These are phyloP conservation scores for Rhytidhysteron rufulum DNA, from an alignment of 2,329 filamentous ascomycete genomes.

Conservation along the genomic window DNA sequence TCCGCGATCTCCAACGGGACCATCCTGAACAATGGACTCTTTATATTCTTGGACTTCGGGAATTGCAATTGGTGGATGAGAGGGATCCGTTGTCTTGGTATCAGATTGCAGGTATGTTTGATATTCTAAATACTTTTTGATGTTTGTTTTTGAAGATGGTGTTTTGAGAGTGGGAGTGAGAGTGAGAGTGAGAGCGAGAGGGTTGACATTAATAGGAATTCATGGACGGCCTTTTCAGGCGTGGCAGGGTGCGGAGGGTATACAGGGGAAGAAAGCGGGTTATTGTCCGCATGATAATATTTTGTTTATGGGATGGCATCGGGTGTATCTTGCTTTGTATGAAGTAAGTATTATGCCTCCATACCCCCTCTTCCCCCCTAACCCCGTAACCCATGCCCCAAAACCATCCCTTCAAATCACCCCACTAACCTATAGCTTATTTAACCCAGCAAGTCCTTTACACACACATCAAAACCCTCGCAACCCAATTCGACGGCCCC, in stretches of 20 bases:
- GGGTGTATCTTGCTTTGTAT: slow-evolving; percentile 68
- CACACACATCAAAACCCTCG: slow-evolving; percentile 2
- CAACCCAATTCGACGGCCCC: slow-evolving; percentile 1
- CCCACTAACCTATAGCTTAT: too few species aligned
- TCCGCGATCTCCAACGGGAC: slow-evolving; percentile 60
- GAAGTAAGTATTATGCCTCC: slow-evolving; percentile 41
- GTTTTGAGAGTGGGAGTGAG: too few species aligned
- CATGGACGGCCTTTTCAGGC: slow-evolving; percentile 34
- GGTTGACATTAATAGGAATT: slow-evolving; percentile 20
- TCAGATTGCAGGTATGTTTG: slow-evolving; percentile 64
- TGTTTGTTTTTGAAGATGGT: too few species aligned
- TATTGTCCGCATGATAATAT: slow-evolving; percentile 77
- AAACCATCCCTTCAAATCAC: too few species aligned
- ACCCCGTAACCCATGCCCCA: too few species aligned
- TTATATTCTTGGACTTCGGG: slow-evolving; percentile 68
- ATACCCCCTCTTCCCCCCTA: neutral
- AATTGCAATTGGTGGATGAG: slow-evolving; percentile 66
- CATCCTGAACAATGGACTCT: slow-evolving; percentile 65
- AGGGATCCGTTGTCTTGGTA: slow-evolving; percentile 67
- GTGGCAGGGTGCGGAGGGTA: slow-evolving; percentile 26
- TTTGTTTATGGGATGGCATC: slow-evolving; percentile 81
- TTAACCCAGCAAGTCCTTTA: slow-evolving; percentile 26
- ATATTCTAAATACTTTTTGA: too few species aligned
- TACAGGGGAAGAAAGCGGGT: slow-evolving; percentile 43
- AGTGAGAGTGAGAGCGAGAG: too few species aligned